Percentiles rank a stretch among this genome's conserved stretches.
phyloP scores from a whole-genome alignment of 176 grass and related monocot genomes.

The Avena atlantica region DNA sequence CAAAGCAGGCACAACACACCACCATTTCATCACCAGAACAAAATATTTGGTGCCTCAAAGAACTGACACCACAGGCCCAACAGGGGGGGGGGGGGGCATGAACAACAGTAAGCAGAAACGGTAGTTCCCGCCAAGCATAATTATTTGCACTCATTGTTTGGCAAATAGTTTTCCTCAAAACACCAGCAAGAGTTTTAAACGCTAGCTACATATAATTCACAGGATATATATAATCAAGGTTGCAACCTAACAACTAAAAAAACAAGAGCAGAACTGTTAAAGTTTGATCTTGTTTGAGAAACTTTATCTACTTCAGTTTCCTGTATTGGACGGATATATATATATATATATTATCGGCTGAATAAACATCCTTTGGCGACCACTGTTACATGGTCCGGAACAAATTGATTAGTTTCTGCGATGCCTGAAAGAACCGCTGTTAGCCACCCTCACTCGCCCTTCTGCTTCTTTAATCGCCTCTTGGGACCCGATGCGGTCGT shows the following conservation, averaged over 20 bases:
- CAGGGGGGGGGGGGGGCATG: no score
- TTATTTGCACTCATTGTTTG: not conserved
- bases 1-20: not conserved
- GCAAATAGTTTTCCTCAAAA: not conserved
- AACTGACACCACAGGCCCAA: not conserved
- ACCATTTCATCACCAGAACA: no score
- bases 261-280: conserved; percentile 33
- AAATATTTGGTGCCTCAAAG: not conserved
- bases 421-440: conserved; percentile 30
- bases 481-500: conserved; percentile 48
- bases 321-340: conserved; percentile 43
- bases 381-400: conserved; percentile 44
- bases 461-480: conserved; percentile 61
- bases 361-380: conserved; percentile 28
- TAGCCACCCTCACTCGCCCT: conserved; percentile 64
- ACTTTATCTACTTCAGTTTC: conserved; percentile 35
- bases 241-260: conserved; percentile 32
- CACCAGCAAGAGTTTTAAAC: not conserved
- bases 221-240: conserved; percentile 9
- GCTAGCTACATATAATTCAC: conserved; percentile 41
- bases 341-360: conserved; percentile 34
- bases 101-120: not conserved
- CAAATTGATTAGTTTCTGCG: conserved; percentile 40
- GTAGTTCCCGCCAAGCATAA: not conserved
- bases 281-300: conserved; percentile 34